Conservation (phyloP, 2,329 filamentous ascomycete species). For the Xylaria sp. region DNA sequence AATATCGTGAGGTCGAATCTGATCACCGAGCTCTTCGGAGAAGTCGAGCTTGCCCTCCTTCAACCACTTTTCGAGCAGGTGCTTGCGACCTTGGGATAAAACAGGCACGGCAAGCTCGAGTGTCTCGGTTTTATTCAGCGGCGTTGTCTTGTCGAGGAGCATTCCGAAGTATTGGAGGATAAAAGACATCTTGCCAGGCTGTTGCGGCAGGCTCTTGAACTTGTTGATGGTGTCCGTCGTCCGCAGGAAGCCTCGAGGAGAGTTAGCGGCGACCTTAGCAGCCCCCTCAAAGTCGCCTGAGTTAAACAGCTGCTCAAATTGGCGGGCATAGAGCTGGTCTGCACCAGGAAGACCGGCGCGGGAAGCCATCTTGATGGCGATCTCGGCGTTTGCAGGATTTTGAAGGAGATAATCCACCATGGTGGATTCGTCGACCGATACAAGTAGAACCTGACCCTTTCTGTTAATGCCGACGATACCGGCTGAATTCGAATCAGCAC, state of each 20-base stretch:
- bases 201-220: conserved; percentile 84
- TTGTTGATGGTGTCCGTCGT: conserved; percentile 94
- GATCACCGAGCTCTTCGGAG: conserved; percentile 94
- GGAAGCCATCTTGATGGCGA: conserved; percentile 95
- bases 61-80: conserved; percentile 97
- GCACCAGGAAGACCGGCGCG: conserved; percentile 91
- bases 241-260: conserved; percentile 90
- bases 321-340: conserved; percentile 87
- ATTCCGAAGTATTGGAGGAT: conserved; percentile 98
- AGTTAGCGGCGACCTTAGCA: conserved; percentile 95
- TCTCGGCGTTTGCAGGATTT: conserved; percentile 89
- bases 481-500: conserved; percentile 77
- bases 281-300: conserved; percentile 83
- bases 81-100: conserved; percentile 89
- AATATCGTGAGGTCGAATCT: conserved; percentile 87
- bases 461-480: conserved; percentile 96
- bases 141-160: conserved; percentile 86
- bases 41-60: conserved; percentile 93
- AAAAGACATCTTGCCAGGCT: conserved; percentile 85
- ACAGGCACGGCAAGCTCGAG: conserved; percentile 92
- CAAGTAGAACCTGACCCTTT: conserved; percentile 94
- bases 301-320: conserved; percentile 86
- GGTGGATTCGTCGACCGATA: conserved; percentile 88
- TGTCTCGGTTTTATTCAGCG: conserved; percentile 89
- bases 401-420: conserved; percentile 94